Percentiles rank a stretch among this genome's conserved stretches.
Conservation (phyloP, 345 rosid species). For the Populus simonii region DNA sequence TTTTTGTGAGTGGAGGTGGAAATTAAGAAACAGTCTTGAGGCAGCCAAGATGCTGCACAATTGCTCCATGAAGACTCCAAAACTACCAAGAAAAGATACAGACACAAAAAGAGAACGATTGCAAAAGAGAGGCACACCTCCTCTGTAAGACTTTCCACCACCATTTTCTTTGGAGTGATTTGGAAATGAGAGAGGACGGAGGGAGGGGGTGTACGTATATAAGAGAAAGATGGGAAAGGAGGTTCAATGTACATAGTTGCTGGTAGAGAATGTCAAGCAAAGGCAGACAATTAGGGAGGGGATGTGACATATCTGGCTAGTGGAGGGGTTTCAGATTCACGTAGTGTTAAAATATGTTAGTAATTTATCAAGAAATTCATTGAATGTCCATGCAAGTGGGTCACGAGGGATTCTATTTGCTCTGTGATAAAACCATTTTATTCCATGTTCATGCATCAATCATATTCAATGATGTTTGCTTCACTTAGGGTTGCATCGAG, state of each 20-base stretch:
- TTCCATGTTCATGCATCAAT: not conserved
- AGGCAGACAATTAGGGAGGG: not conserved
- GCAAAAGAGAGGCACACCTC: constrained; percentile 15
- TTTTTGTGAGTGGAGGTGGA: constrained; percentile 1
- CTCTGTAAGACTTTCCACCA: not conserved
- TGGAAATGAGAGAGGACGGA: not conserved
- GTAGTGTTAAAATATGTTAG: no score
- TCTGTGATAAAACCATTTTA: not conserved
- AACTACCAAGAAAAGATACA: constrained; percentile 7
- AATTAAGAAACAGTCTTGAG: constrained; percentile 6
- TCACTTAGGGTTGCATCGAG: not conserved
- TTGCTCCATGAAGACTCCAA: constrained; percentile 19
- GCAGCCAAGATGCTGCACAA: not conserved
- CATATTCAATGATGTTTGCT: not conserved
- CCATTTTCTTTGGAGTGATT: not conserved
- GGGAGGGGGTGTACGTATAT: not conserved
- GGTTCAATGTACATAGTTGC: not conserved
- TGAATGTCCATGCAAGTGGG: constrained; percentile 1
- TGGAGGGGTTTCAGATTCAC: not conserved
- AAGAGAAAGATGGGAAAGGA: not conserved
- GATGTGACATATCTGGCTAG: not conserved
- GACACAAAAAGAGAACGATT: not conserved
- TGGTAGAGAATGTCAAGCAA: not conserved
- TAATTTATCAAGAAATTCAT: not conserved
- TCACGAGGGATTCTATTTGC: not conserved